Evolutionary conservation across 2,329 filamentous ascomycete genomes (phyloP), one percentile per base, ranked within the genome.

Genomic region (Emericellopsis cladophorae): DNA sequence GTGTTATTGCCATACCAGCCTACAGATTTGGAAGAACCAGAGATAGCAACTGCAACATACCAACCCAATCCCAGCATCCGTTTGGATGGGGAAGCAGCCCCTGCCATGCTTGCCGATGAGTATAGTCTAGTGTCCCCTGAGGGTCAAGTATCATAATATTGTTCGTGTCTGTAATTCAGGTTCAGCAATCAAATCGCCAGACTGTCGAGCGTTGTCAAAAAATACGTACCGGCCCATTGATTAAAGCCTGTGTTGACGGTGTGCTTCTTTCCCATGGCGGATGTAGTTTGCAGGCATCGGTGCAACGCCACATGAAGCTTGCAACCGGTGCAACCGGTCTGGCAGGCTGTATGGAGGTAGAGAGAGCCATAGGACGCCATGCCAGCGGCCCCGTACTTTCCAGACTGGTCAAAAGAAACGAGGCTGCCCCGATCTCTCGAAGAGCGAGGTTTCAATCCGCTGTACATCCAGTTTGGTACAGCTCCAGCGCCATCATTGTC

Each of bases 401-500:
- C 44, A 12, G 44, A 18, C 23, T 45, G 44, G n/a, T 26, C 32
- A 29, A 41, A 45, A 3, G 15, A 12, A 7, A 37, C 5, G 8
- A 45, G 11, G 1, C 11, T 31, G 15, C 44, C 41, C 10, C 16
- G 21, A 22, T 38, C 16, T 32, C 36, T 40, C 26, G 6, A 29
- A 12, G 26, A 29, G 24, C 44, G 41, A 3, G 44, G 26, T 8
- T 39, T 31, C 22, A 45, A 31, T 16, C n/a, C 36, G 16, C 41
- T 41, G 26, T 45, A 45, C 41, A 45, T 45, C 44, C 44, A 45
- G 34, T 43, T 38, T 2, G 43, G 29, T 2, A 43, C 44, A n/a
- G 26, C 44, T 4, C 44, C 41, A 1, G 44, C 44, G 22, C 44
- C 44, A 33, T 46, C 44, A 29, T 45, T 43, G 22, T 40, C 42